A percentile compares a stretch with the other conserved stretches of the same genome.
Evolutionary conservation across 192 early-diverging fungal genomes (phyloP).

Genomic region (Backusella tuberculispora): DNA sequence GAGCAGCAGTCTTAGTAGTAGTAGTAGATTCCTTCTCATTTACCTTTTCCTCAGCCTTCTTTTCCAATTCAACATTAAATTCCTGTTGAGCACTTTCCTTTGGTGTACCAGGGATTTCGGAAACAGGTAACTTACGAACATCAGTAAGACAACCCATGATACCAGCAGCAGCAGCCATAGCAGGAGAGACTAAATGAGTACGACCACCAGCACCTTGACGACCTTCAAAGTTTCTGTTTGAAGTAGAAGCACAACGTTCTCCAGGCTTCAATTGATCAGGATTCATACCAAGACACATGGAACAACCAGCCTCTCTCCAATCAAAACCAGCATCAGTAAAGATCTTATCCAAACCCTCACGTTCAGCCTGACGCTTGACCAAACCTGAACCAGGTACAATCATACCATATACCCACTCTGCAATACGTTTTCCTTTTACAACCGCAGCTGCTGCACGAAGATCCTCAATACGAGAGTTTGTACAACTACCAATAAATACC

Average conservation of each 20-base stretch:
- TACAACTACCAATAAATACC: constrained; percentile 77
- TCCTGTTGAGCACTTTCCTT: constrained; percentile 22
- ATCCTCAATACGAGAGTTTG: constrained; percentile 78
- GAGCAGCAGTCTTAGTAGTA: constrained; percentile 15
- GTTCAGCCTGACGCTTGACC: constrained; percentile 71
- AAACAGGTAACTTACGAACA: constrained; percentile 54
- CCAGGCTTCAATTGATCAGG: constrained; percentile 69
- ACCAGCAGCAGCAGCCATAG: constrained; percentile 75
- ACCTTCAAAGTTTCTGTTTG: constrained; percentile 79
- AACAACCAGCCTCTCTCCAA: constrained; percentile 73
- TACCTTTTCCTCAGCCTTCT: constrained; percentile 22
- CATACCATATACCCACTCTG: constrained; percentile 67
- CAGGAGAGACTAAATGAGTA: constrained; percentile 66
- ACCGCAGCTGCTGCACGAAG: constrained; percentile 63
- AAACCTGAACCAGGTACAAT: constrained; percentile 76
- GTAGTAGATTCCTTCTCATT: constrained; percentile 10
- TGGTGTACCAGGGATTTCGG: constrained; percentile 41
- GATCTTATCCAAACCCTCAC: constrained; percentile 68
- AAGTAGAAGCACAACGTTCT: constrained; percentile 73
- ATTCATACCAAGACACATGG: constrained; percentile 79
- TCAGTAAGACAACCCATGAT: constrained; percentile 64
- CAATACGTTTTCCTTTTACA: constrained; percentile 61
- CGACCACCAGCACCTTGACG: constrained; percentile 68
- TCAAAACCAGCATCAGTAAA: constrained; percentile 74
- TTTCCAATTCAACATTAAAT: constrained; percentile 37